Evolutionary conservation across 2,329 filamentous ascomycete genomes (phyloP), one percentile per base, ranked within the genome.

Genomic region (Zopfia rhizophila): DNA sequence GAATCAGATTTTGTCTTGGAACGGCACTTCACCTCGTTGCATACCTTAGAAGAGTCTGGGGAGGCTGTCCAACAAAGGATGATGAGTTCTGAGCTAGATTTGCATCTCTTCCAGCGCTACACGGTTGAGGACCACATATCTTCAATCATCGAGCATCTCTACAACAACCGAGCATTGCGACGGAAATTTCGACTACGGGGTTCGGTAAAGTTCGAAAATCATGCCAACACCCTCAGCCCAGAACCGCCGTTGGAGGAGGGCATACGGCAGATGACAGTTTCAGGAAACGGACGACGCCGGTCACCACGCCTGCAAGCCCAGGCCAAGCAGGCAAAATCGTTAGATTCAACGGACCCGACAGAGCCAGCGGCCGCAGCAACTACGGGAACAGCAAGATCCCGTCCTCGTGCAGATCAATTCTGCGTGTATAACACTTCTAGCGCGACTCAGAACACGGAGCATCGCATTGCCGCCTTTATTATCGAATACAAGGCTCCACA

Each of bases 401-500:
- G 51, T 32, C 57, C 66, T 44, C 56, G 54, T 14, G 64, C 63
- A 19, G 63, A 72, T 56, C 55, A 70, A 50, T 70, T 72, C 40
- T 72, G 66, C 51, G 50, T 71, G 24, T 68, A 70, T 47, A 69
- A 65, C 37, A 61, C 57, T 11, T 35, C 29, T 38, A n/a, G n/a
- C n/a, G n/a, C n/a, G n/a, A 42, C 22, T 32, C 17, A 41, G 22
- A 41, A 43, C 22, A 22, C 12, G 38, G 40, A 50, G 38, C 40
- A 36, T 28, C 59, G 50, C 23, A 35, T 61, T 13, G 56, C 61
- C 3, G 64, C 58, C 16, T 66, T 57, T 44, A 55, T 71, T 27
- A 62, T 65, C 19, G 72, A 82, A 60, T 78, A 79, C 51, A 82
- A 80, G 62, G 54, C 74, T 12, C 77, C 75, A 0, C 70, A 79